These are phyloP conservation scores for Dactylellina leptospora DNA, from an alignment of 2,329 filamentous ascomycete genomes.

Conservation along the genomic window DNA sequence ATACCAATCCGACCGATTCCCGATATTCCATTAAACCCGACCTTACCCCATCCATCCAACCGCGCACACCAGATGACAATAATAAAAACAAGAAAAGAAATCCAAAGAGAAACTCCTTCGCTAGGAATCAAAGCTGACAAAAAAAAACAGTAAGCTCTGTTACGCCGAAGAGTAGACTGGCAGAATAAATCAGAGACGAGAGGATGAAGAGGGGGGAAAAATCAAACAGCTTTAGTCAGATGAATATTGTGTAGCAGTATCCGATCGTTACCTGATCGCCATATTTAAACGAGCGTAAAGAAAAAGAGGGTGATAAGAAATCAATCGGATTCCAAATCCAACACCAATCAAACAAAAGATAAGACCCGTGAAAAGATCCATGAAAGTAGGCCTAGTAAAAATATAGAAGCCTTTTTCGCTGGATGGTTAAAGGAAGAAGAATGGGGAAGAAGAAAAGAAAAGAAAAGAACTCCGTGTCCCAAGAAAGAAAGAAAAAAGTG, in stretches of 20 bases:
- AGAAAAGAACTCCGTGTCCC: not conserved
- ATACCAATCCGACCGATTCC: not conserved
- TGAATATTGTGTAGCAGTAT: too few relatives aligned
- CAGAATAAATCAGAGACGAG: too few relatives aligned
- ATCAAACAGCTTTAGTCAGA: too few relatives aligned
- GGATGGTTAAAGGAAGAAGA: not conserved
- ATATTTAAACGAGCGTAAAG: too few relatives aligned
- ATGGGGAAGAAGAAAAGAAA: not conserved
- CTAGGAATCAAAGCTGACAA: not conserved
- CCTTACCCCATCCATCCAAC: too few relatives aligned
- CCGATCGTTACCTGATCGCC: too few relatives aligned
- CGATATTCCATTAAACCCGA: constrained; percentile 1
- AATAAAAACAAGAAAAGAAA: not conserved
- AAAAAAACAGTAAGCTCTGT: not conserved
- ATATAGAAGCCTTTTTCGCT: not conserved
- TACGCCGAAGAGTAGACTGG: too few relatives aligned
- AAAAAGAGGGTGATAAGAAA: not conserved
- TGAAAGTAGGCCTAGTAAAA: not conserved
- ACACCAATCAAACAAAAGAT: not conserved
- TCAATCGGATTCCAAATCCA: not conserved
- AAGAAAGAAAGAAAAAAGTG: constrained; percentile 3
- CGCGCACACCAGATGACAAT: not conserved
- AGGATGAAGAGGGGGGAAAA: too few relatives aligned
- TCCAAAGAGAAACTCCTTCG: constrained; percentile 8
- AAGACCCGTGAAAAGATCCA: not conserved